Conservation (phyloP, 2,329 filamentous ascomycete genomes). For the Fusarium clavum region DNA sequence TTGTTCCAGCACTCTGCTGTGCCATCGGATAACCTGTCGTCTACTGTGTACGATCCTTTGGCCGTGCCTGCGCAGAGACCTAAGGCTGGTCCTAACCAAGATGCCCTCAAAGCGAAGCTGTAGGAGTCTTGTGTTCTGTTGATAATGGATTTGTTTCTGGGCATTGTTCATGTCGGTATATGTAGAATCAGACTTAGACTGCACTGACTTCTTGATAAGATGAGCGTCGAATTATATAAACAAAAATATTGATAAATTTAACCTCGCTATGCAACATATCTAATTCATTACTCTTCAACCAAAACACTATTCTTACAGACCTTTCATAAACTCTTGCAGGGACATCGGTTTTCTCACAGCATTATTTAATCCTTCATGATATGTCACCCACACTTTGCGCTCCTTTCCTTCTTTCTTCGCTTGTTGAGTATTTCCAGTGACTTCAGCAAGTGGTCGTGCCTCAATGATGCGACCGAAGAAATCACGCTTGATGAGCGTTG, state of each 20-base stretch:
- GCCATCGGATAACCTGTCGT: conserved; percentile 61
- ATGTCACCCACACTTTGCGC: conserved; percentile 84
- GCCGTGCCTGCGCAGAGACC: conserved; percentile 63
- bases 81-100: conserved; percentile 46
- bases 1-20: conserved; percentile 66
- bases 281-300: background rate
- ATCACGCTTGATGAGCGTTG: conserved; percentile 72
- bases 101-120: conserved; percentile 57
- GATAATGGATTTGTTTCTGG: conserved; percentile 9
- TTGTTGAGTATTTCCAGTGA: conserved; percentile 54
- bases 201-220: conserved; percentile 25
- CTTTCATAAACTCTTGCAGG: conserved; percentile 79
- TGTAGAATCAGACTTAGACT: conserved; percentile 33
- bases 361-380: conserved; percentile 91
- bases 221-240: conserved; percentile 18
- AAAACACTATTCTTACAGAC: conserved; percentile 58
- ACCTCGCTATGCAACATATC: conserved; percentile 26
- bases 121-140: conserved; percentile 47
- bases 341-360: conserved; percentile 90
- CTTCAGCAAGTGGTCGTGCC: conserved; percentile 53
- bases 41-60: conserved; percentile 66
- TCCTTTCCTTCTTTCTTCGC: conserved; percentile 57
- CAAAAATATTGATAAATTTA: conserved; percentile 10
- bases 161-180: conserved; percentile 16
- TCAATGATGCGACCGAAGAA: conserved; percentile 85